Evolutionary conservation across 352 stramenopile genomes (phyloP), one percentile per base, ranked within the genome.

Genomic region (Phytophthora syringae): DNA sequence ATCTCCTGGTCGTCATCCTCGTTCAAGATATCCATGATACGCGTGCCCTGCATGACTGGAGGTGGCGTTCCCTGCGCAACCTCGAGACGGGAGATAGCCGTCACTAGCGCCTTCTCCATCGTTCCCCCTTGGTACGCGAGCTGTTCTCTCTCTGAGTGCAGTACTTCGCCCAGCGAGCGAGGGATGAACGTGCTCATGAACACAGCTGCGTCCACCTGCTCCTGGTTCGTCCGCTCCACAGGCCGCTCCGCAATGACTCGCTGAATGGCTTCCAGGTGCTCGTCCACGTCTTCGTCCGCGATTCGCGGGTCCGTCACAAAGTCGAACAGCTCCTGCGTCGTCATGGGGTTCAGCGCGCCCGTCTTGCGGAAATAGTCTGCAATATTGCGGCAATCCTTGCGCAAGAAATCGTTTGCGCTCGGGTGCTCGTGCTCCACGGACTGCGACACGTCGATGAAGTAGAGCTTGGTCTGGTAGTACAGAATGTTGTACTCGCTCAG

Each of bases 401-500:
- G 92, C 47, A 99, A 74, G 74, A 99, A 99, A 47, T 99, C 95
- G 47, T 98, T 82, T 1, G 97, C 96, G 25, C 93, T 95, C 21
- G 98, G 98, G 82, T 99, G 98, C 69, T 99, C 96, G 74, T 98
- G 85, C 73, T 99, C 97, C 11, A 99, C 98, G 25, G 96, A 98
- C 84, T 99, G 97, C 11, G 90, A 98, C 13, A 99, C 97, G 73
- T 99, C 98, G 75, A 99, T 99, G 50, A 99, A 97, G 73, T 97
- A 99, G 16, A 99, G 80, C 64, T 96, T 78, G 50, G 86, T 91
- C 61, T 98, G 84, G 78, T 99, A 97, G 88, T 98, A 99, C n/a
- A 99, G 77, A 30, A 99, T 87, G 79, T 99, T 99, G 86, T 99
- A 99, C 87, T 99, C 97, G 71, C 86, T 98, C 53, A 99, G 82